Evolutionary conservation across 257 asterid species (phyloP).

Genomic region (Scutellaria barbata): DNA sequence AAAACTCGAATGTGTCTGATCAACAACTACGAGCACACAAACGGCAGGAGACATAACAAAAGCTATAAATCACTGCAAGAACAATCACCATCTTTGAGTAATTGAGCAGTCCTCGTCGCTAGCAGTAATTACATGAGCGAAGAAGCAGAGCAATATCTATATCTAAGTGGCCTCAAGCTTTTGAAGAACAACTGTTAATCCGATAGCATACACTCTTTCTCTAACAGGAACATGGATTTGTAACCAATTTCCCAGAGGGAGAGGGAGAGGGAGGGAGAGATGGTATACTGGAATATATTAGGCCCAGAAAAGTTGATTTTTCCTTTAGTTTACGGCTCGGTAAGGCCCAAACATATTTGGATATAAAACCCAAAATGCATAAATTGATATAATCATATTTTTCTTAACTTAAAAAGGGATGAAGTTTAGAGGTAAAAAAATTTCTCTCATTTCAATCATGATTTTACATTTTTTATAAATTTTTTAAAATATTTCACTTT

Average conservation of each 20-base stretch:
- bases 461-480: no score
- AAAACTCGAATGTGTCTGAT: neutral
- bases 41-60: neutral
- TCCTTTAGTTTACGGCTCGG: neutral
- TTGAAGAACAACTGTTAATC: neutral
- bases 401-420: no score
- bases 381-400: no score
- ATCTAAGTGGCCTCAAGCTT: neutral
- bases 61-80: neutral
- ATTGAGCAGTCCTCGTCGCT: neutral
- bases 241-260: neutral
- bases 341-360: neutral
- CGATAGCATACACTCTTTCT: no score
- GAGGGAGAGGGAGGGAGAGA: neutral
- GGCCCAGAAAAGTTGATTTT: neutral
- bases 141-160: neutral
- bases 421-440: no score
- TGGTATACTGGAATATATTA: neutral
- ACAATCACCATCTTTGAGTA: neutral
- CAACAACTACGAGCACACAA: constrained; percentile 1
- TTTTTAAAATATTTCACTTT: no score
- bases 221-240: neutral
- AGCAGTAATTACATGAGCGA: neutral
- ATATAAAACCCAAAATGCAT: no score
- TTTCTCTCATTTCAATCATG: no score